These are phyloP conservation scores for Candida odintsovae DNA, from an alignment of 805 yeast genomes.

Conservation along the genomic window DNA sequence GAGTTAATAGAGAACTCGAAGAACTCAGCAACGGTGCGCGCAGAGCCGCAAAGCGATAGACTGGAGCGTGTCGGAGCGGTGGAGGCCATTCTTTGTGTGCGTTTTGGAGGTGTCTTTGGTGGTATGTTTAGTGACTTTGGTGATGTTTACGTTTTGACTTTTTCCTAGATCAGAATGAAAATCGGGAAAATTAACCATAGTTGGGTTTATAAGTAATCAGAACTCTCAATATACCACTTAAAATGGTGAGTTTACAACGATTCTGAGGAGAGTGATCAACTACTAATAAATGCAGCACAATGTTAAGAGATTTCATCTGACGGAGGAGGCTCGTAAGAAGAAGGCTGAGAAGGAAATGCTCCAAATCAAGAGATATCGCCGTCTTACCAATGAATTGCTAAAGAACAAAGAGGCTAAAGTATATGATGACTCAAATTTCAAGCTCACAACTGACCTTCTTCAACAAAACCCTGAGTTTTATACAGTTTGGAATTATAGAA, in stretches of 20 bases:
- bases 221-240: too few relatives aligned
- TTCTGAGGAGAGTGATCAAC: too few relatives aligned
- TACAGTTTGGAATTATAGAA: constrained; percentile 83
- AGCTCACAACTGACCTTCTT: constrained; percentile 52
- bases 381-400: constrained; percentile 40
- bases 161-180: too few relatives aligned
- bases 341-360: constrained; percentile 53
- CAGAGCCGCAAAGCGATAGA: constrained; percentile 59
- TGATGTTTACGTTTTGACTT: not conserved
- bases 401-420: constrained; percentile 23
- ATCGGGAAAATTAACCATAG: too few relatives aligned
- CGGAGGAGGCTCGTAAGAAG: constrained; percentile 47
- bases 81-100: constrained; percentile 38
- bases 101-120: constrained; percentile 26
- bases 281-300: constrained; percentile 48
- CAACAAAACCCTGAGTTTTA: constrained; percentile 79
- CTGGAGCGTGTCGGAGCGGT: constrained; percentile 64
- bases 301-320: constrained; percentile 51
- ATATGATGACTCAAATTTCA: constrained; percentile 36
- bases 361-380: constrained; percentile 52
- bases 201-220: too few relatives aligned
- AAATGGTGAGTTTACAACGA: constrained; percentile 5
- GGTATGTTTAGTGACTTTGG: not conserved
- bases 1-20: constrained; percentile 77
- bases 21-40: constrained; percentile 75